Evolutionary conservation across 768 basidiomycete species (phyloP).

Genomic region (Boletus coccyginus): DNA sequence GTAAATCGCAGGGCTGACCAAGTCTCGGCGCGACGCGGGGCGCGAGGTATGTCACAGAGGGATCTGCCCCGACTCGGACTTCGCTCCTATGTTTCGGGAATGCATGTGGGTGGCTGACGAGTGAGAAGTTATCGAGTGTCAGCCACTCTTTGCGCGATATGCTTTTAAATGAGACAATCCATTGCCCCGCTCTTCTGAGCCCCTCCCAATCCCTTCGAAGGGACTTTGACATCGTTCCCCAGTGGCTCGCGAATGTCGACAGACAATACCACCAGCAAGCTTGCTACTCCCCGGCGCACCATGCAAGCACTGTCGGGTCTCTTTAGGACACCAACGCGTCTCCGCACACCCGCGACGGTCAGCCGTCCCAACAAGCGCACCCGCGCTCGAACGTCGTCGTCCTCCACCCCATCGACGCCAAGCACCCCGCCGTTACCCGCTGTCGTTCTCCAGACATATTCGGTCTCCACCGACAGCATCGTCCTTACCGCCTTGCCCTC

Average conservation of each 20-base stretch:
- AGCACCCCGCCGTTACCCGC: conserved; percentile 26
- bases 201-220: not conserved
- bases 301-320: conserved; percentile 17
- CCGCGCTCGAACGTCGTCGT: conserved; percentile 9
- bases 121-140: not conserved
- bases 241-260: conserved; percentile 8
- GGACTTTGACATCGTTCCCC: not conserved
- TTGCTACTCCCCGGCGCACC: conserved; percentile 10
- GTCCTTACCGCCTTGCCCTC: conserved; percentile 59
- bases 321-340: conserved; percentile 24
- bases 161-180: not conserved
- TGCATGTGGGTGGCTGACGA: conserved; percentile 15
- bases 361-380: conserved; percentile 21
- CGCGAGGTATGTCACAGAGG: conserved; percentile 10
- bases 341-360: conserved; percentile 19
- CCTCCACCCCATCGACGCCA: conserved; percentile 10
- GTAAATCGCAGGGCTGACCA: not conserved
- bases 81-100: conserved; percentile 40
- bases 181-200: not conserved
- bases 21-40: not conserved
- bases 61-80: conserved; percentile 5
- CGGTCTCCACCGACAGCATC: conserved; percentile 46
- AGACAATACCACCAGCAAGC: not conserved
- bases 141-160: conserved; percentile 1
- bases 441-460: conserved; percentile 61